Evolutionary conservation across 176 grass and related monocot species (phyloP).

Genomic region (Cymbopogon citratus): DNA sequence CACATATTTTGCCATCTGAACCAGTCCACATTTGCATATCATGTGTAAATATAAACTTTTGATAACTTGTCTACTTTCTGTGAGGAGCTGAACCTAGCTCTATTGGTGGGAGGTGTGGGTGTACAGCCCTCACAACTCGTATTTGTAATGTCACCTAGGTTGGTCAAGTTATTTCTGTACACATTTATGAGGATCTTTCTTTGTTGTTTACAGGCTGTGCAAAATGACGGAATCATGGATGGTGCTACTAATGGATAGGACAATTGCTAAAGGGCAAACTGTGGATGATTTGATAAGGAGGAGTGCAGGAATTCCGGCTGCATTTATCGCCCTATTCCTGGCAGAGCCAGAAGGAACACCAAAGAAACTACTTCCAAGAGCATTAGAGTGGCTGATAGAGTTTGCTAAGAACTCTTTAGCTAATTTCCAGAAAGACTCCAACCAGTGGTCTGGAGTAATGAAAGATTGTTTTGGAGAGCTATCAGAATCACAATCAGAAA

Average conservation of each 20-base stretch:
- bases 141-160: neutral
- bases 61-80: neutral
- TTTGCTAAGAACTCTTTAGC: slow-evolving; percentile 73
- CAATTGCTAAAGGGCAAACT: slow-evolving; percentile 72
- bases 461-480: slow-evolving; percentile 25
- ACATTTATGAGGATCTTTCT: slow-evolving; percentile 16
- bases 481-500: slow-evolving; percentile 26
- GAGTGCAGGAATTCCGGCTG: slow-evolving; percentile 92
- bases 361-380: slow-evolving; percentile 88
- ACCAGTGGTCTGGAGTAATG: slow-evolving; percentile 22
- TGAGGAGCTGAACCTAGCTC: neutral
- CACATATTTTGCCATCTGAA: neutral
- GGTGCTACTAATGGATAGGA: slow-evolving; percentile 80
- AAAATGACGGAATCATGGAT: slow-evolving; percentile 97
- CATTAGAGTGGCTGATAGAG: slow-evolving; percentile 69
- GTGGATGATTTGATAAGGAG: slow-evolving; percentile 96
- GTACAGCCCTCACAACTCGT: neutral
- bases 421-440: slow-evolving; percentile 37
- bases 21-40: neutral
- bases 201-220: slow-evolving; percentile 61
- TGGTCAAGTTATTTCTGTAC: neutral
- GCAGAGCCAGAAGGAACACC: slow-evolving; percentile 91
- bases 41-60: slow-evolving; percentile 27
- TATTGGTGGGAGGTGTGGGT: neutral
- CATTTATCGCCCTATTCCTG: slow-evolving; percentile 87